Evolutionary conservation across 257 asterid genomes (phyloP).

Genomic region (Solanum corneliomulleri): DNA sequence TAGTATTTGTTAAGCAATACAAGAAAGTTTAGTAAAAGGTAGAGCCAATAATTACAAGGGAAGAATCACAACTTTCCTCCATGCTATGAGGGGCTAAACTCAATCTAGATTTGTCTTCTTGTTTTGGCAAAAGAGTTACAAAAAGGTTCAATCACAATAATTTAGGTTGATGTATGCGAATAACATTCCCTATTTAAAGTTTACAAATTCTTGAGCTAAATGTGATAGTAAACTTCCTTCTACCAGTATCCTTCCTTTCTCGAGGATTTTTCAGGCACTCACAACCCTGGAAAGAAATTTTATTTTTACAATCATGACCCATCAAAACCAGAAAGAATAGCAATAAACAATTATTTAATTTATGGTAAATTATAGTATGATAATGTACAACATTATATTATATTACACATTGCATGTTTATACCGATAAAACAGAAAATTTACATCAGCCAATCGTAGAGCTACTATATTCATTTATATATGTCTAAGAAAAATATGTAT

Average conservation of each 20-base stretch:
- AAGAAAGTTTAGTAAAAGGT: background rate
- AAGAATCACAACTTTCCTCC: background rate
- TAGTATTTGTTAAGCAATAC: background rate
- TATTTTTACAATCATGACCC: background rate
- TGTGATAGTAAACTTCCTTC: conserved; percentile 41
- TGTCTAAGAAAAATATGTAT: background rate
- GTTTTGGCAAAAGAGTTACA: background rate
- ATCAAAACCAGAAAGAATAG: background rate
- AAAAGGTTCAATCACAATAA: background rate
- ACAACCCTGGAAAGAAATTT: conserved; percentile 28
- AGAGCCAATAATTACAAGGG: background rate
- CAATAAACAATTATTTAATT: background rate
- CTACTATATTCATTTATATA: background rate
- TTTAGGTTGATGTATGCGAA: conserved; percentile 24
- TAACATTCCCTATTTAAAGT: conserved; percentile 60
- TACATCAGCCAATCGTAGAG: background rate
- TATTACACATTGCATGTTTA: too few species aligned
- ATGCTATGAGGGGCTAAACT: background rate
- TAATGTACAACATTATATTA: too few species aligned
- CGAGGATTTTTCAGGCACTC: conserved; percentile 18
- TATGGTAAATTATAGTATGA: too few species aligned
- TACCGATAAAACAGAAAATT: too few species aligned
- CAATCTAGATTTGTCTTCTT: background rate
- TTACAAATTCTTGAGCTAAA: conserved; percentile 61
- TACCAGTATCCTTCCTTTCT: conserved; percentile 7